phyloP scores from a whole-genome alignment of 805 yeast species.

The Starmerella cellae region DNA sequence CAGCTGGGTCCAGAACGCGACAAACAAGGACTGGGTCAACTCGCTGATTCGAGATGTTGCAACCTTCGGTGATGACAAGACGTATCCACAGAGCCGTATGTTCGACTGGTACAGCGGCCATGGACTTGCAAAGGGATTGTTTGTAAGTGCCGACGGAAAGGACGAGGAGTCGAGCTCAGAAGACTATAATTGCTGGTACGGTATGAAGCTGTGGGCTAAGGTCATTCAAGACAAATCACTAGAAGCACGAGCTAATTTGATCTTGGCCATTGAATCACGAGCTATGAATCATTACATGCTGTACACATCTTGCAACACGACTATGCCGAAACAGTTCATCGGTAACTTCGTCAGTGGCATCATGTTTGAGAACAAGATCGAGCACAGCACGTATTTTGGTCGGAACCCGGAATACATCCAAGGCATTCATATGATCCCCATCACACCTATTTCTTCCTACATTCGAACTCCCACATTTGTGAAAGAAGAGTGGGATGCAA shows the following conservation, averaged over 20 bases:
- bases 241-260: slow-evolving; percentile 44
- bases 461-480: slow-evolving; percentile 42
- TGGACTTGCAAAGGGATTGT: slow-evolving; percentile 61
- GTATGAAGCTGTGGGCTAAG: slow-evolving; percentile 55
- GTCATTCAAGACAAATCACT: slow-evolving; percentile 41
- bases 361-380: slow-evolving; percentile 56
- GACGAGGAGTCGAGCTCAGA: slow-evolving; percentile 63
- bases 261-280: slow-evolving; percentile 42
- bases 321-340: slow-evolving; percentile 40
- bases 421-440: slow-evolving; percentile 69
- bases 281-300: slow-evolving; percentile 46
- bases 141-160: slow-evolving; percentile 50
- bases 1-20: slow-evolving; percentile 33
- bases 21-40: slow-evolving; percentile 45
- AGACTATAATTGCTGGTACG: slow-evolving; percentile 57
- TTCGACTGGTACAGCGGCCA: slow-evolving; percentile 68
- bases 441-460: slow-evolving; percentile 47
- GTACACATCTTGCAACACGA: slow-evolving; percentile 35
- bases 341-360: slow-evolving; percentile 57
- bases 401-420: slow-evolving; percentile 48
- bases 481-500: slow-evolving; percentile 45
- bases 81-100: slow-evolving; percentile 50
- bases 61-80: slow-evolving; percentile 37
- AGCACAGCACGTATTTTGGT: slow-evolving; percentile 63
- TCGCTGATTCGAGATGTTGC: slow-evolving; percentile 53